Evolutionary conservation across 1,284 basidiomycete species (phyloP), one percentile per base, ranked within the genome.

Genomic region (Cutaneotrichosporon sp.): DNA sequence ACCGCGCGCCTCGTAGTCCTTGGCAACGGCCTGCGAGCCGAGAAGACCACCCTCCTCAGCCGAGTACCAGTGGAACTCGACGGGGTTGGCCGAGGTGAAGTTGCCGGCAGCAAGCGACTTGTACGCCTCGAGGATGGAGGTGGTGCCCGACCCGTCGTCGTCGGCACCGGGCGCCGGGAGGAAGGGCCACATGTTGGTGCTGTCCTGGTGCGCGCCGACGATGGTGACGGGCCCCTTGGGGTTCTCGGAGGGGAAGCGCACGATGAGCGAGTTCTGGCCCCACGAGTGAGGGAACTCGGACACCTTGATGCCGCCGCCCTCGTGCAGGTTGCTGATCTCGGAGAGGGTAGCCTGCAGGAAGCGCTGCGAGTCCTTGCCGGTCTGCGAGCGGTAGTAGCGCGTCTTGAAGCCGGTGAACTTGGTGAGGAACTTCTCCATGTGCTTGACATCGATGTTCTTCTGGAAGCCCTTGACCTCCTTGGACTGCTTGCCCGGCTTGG

Each of bases 11-110:
- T 86, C 87, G 75, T 98, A 99, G 58, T 84, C 83, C 69, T 84
- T 83, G 33, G 92, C 94, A 51, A 99, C 86, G 11, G 92, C 95
- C 77, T 97, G 92, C 46, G 90, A 92, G 45, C 95, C 95, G 58
- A 99, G 87, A 34, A 98, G 84, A n/a, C 95, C 95, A 49, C 89
- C 90, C 82, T 97, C 93, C 73, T 97, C 93, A 52, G 93, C 94
- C 56, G 90, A 90, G 77, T 93, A 98, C 89, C 90, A 99, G 77
- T 97, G 94, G 79, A 97, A 95, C 76, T 98, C 94, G 61, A 98
- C 85, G 22, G 90, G 84, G 50, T 72, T 70, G 18, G 81, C 80
- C 24, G 95, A 93, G 22, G 81, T 84, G 82, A 90, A 97, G 71
- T 88, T 86, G 51, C 88, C 84, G n/a, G 84, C 83, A 66, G 94